Base-by-base conservation (phyloP, 495 filamentous ascomycete genomes). In the Neurospora pannonica region DNA sequence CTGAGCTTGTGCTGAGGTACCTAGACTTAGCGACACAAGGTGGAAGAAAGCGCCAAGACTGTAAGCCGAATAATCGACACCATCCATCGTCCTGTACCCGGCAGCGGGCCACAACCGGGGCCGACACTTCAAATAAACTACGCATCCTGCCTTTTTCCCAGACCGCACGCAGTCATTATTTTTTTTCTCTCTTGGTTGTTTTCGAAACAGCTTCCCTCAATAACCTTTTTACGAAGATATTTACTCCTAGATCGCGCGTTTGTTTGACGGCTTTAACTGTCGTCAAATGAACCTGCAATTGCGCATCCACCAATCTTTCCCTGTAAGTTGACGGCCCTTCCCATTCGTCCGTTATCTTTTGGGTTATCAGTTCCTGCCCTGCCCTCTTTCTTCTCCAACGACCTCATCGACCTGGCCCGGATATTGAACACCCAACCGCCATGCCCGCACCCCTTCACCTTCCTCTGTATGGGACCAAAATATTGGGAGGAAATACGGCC, bases 271-370 rank as follows among this genome's bases (percentile, higher is more conserved):
- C 88, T 86, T 86, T 77, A 42, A 73, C 72, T 81, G 88, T 87
- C 88, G 87, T 89, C 88, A 89, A 90, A 89, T 90, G 89, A 91
- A 90, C 88, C 88, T 91, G 88, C 89, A 88, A 81, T 84, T 78
- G 81, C 80, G 79, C 77, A 79, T 83, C 75, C 71, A 78, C 77
- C 72, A 79, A 76, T 83, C 80, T 80, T 80, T 81, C 81, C 83
- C 80, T 77, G 86, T 88, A 84, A 86, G 83, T 86, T 24, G 60
- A 71, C 75, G 46, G 2, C 13, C 19, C 15, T 48, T 62, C 28
- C 71, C 9, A 34, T 48, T 34, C 67, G 43, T 43, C 19, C 62
- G 21, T 37, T 46, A 46, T 46, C 42, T 46, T 46, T 46, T 46
- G 6, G 11, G 39, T 43, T 43, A 43, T 43, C 40, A 8, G 40